A percentile compares a stretch with the other conserved stretches of the same genome.
Conservation (phyloP, 164 flowering plant genomes). For the Buxus sempervirens region DNA sequence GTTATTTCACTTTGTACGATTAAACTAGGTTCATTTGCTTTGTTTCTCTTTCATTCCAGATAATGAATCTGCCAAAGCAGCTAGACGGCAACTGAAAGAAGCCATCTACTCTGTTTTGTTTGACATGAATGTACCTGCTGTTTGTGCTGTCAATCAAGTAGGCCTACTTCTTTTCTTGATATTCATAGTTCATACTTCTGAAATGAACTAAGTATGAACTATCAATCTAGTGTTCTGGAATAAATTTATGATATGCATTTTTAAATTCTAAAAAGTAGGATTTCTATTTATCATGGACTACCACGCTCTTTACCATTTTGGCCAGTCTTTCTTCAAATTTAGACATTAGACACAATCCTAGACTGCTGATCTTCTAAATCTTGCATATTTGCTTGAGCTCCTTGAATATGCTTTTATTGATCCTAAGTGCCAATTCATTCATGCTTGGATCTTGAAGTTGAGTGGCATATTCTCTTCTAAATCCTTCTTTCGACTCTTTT, state of each 20-base stretch:
- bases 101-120: slow-evolving; percentile 65
- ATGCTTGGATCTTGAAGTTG: no score
- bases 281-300: neutral
- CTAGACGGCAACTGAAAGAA: slow-evolving; percentile 74
- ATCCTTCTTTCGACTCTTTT: no score
- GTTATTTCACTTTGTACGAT: neutral
- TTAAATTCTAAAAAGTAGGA: neutral
- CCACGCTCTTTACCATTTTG: no score
- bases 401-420: neutral
- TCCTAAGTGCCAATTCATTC: no score
- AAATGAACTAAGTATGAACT: neutral
- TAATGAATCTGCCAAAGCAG: slow-evolving; percentile 75
- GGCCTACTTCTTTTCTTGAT: neutral
- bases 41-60: slow-evolving; percentile 32
- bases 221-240: neutral
- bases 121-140: slow-evolving; percentile 94
- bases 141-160: slow-evolving; percentile 87
- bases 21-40: neutral
- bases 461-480: no score
- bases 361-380: no score
- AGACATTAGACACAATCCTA: no score
- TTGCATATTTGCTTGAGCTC: no score
- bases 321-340: neutral
- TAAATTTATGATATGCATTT: neutral
- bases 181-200: neutral